These are phyloP conservation scores for Pterocarpus santalinus DNA, from an alignment of 306 rosid species.

Conservation along the genomic window DNA sequence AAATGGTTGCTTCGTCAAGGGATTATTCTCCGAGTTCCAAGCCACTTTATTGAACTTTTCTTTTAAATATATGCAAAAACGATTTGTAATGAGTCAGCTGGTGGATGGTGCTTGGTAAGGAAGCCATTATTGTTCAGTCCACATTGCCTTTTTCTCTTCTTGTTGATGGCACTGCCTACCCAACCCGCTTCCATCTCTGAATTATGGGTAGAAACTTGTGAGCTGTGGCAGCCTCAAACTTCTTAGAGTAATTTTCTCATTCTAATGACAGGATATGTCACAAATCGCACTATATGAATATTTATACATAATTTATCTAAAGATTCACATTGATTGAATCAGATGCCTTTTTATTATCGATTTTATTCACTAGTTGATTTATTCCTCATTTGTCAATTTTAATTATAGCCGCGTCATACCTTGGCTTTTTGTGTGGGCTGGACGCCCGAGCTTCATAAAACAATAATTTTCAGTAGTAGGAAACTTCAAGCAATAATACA, in stretches of 20 bases:
- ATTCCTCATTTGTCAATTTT: background rate
- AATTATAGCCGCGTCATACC: background rate
- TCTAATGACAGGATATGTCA: background rate
- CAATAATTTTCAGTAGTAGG: conserved; percentile 1
- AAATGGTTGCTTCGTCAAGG: conserved; percentile 51
- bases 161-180: conserved; percentile 17
- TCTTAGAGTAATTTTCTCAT: background rate
- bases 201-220: background rate
- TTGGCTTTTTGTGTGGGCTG: conserved; percentile 1
- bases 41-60: conserved; percentile 31
- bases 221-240: conserved; percentile 1
- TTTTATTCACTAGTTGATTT: background rate
- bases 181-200: conserved; percentile 27
- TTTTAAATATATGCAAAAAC: conserved; percentile 23
- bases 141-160: background rate
- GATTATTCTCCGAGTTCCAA: conserved; percentile 45
- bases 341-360: background rate
- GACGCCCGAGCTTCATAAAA: background rate
- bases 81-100: conserved; percentile 16
- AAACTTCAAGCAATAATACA: background rate
- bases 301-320: background rate
- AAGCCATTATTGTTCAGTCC: conserved; percentile 38
- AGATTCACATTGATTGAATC: background rate
- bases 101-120: background rate
- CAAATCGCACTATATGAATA: background rate